Base-by-base conservation (phyloP, 345 rosid species). In the Jatropha curcas region DNA sequence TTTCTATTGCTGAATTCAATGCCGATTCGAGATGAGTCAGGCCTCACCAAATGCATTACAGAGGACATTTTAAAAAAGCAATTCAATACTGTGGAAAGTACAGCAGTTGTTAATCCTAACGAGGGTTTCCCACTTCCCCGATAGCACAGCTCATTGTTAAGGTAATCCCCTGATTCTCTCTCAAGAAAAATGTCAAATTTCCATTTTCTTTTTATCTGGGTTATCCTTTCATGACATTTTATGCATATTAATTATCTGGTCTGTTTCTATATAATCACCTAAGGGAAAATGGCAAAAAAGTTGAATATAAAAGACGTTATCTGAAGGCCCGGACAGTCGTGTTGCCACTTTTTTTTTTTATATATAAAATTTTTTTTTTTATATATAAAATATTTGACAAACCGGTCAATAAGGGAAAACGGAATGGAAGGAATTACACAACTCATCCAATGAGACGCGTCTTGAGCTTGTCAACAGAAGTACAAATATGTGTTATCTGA, bases 61-160 rank as follows among this genome's bases (percentile, higher is more conserved):
- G 98, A 94, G 77, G 97, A 94, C 60, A 88, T 94, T n/a, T n/a
- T n/a, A n/a, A 57, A 94, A 82, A 77, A 35, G 59, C 58, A 80
- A 87, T 60, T 76, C 87, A n/a, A 78, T 92, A 82, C 81, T 12
- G 93, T 92, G 96, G 90, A 39, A 86, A 77, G 68, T 92, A 90
- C 81, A 64, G 27, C 76, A 68, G n/a, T 88, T 67, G 81, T 88
- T 61, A 94, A 87, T 77, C 88, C 86, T 2, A 71, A 80, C 31
- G 93, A 84, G 16, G 89, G 77, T 43, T 56, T 64, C 22, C 89
- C 89, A 68, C 75, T 90, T 53, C n/a, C 92, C 96, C 0, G 80
- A 87, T 66, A 59, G 82, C 89, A 86, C 80, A 82, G 83, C 58
- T 94, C 77, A 76, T 73, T 6, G 90, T 86, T 66, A 80, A 83